Conservation (phyloP, 257 asterid genomes). For the Jaltomata sinuosa region DNA sequence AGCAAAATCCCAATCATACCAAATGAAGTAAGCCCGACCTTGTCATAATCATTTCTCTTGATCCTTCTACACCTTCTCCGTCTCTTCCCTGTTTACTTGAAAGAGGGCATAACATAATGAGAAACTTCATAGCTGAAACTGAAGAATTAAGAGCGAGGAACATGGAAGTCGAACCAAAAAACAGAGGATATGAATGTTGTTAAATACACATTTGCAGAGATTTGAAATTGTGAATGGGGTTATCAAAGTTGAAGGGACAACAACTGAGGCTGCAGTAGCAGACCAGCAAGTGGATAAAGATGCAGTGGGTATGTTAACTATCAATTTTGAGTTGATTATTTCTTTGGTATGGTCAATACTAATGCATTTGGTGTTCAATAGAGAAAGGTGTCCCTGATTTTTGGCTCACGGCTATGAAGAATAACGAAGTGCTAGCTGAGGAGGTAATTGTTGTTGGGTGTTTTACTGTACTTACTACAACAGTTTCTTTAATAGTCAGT, state of each 20-base stretch:
- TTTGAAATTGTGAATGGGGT: constrained; percentile 16
- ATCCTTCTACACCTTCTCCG: neutral
- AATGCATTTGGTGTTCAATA: neutral
- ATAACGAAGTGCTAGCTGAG: constrained; percentile 6
- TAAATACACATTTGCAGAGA: neutral
- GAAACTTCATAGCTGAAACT: too few relatives aligned
- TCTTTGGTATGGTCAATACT: neutral
- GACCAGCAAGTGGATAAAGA: neutral
- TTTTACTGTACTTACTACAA: neutral
- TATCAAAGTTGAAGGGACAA: constrained; percentile 12
- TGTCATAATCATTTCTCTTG: neutral
- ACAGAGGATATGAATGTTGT: too few relatives aligned
- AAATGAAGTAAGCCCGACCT: neutral
- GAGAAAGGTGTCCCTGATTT: constrained; percentile 14
- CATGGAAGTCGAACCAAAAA: too few relatives aligned
- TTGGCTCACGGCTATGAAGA: constrained; percentile 8
- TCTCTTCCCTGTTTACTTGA: too few relatives aligned
- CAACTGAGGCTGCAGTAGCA: neutral
- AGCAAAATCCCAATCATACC: neutral
- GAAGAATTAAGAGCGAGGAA: too few relatives aligned
- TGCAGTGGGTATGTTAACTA: constrained; percentile 17
- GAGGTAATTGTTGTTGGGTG: neutral
- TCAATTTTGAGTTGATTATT: neutral
- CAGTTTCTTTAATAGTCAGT: neutral
- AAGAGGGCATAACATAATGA: too few relatives aligned